phyloP scores from a whole-genome alignment of 805 yeast genomes.

The Hanseniaspora taiwanica region DNA sequence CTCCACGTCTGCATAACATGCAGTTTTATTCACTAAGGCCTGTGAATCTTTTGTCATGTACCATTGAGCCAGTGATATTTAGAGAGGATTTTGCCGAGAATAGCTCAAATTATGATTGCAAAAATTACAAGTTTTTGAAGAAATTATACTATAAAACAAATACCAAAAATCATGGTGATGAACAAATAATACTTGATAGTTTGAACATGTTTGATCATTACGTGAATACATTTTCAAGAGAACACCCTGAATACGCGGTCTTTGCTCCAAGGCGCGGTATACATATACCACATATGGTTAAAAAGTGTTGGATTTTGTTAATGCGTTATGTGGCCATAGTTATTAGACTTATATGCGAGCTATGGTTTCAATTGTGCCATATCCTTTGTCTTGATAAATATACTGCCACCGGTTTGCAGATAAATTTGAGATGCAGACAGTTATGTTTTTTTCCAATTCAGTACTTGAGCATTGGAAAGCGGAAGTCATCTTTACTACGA shows the following conservation, averaged over 20 bases:
- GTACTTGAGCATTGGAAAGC: slow-evolving; percentile 37
- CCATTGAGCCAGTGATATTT: neutral
- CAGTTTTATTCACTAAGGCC: slow-evolving; percentile 73
- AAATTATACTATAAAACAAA: slow-evolving; percentile 14
- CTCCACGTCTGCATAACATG: slow-evolving; percentile 58
- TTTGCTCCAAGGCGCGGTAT: neutral
- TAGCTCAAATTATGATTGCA: slow-evolving; percentile 21
- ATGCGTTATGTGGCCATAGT: too few relatives aligned
- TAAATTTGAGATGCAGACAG: slow-evolving; percentile 67
- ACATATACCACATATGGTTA: neutral
- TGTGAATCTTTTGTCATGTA: slow-evolving; percentile 22
- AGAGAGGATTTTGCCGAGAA: slow-evolving; percentile 32
- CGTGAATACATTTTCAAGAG: neutral
- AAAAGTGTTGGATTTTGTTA: neutral
- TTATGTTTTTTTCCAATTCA: slow-evolving; percentile 70
- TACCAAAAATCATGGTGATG: slow-evolving; percentile 6
- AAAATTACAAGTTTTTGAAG: slow-evolving; percentile 6
- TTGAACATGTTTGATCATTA: neutral
- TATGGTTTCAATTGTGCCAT: neutral
- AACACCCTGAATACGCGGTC: too few relatives aligned
- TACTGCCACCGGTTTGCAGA: slow-evolving; percentile 62
- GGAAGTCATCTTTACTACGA: neutral
- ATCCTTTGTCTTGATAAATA: slow-evolving; percentile 9
- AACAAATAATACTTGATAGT: neutral
- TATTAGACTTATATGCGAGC: neutral